Evolutionary conservation across 2,329 filamentous ascomycete species (phyloP), one percentile per base, ranked within the genome.

Genomic region (Colletotrichum sp.): DNA sequence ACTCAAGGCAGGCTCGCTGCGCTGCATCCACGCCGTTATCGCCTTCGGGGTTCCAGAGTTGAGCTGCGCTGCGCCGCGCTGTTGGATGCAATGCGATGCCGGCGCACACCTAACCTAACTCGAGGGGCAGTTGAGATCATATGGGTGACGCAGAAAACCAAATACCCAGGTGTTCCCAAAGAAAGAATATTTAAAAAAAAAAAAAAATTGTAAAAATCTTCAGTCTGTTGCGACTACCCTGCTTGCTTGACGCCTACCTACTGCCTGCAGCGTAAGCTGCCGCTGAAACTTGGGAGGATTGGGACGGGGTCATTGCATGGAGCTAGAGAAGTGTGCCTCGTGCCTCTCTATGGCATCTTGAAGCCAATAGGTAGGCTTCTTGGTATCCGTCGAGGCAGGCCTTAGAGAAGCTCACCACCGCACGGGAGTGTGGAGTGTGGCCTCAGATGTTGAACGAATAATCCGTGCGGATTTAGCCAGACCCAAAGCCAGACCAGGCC

Each of bases 261-360:
- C 44, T 49, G n/a, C 44, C 69, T 71, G 34, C 34, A 70, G 57
- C 62, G 70, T 73, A 73, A 73, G 73, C 70, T 73, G 70, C 73
- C 28, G 70, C 70, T 69, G 73, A 73, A 76, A 76, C 73, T 34
- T 52, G n/a, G 39, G 69, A 73, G 64, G 64, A 64, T 65, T 65
- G 70, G 26, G 32, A 64, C 59, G 64, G 70, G 73, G 73, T 65
- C 57, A 64, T 72, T 73, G 70, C 64, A 76, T 73, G 64, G 59
- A 57, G 73, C 73, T 76, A 76, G 69, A 52, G 62, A 72, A 64
- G 69, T 24, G 57, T 75, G 52, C 72, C 55, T 70, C 71, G 44
- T 59, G 59, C 24, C 21, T 69, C 49, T 64, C 57, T 21, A n/a
- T 39, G 24, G 49, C 64, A 26, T 52, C 12, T 52, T 67, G 36